phyloP scores from a whole-genome alignment of 208 protist genomes.

The Acanthamoeba sp. region DNA sequence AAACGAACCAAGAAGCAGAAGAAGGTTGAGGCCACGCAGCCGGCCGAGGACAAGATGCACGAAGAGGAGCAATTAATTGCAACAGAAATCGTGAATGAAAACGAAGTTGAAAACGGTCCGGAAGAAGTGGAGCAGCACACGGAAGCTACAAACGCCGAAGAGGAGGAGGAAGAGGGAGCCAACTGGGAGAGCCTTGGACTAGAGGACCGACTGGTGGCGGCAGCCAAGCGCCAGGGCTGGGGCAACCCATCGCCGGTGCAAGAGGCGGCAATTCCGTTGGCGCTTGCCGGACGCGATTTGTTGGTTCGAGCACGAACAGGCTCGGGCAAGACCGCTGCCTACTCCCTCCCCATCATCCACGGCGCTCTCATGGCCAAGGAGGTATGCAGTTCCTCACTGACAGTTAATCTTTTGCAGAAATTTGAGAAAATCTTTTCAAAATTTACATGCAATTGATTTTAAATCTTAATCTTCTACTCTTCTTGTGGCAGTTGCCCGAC shows the following conservation, averaged over 20 bases:
- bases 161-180: neutral
- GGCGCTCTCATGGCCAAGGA: slow-evolving; percentile 83
- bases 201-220: neutral
- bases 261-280: slow-evolving; percentile 60
- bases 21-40: neutral
- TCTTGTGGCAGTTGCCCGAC: slow-evolving; percentile 29
- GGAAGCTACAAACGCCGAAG: neutral
- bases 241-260: slow-evolving; percentile 59
- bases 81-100: neutral
- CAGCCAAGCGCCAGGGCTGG: slow-evolving; percentile 39
- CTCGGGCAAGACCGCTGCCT: slow-evolving; percentile 91
- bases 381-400: too few relatives aligned
- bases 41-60: neutral
- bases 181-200: slow-evolving; percentile 46
- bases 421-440: slow-evolving; percentile 2
- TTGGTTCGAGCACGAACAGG: slow-evolving; percentile 89
- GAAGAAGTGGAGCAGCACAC: neutral
- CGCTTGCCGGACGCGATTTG: slow-evolving; percentile 87
- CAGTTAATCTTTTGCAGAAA: neutral
- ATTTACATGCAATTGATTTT: neutral
- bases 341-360: slow-evolving; percentile 89
- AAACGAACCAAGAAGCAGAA: neutral
- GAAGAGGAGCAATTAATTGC: neutral
- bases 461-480: neutral
- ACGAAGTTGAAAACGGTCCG: slow-evolving; percentile 9